These are phyloP conservation scores for Microcyclosporella mali DNA, from an alignment of 2,329 filamentous ascomycete genomes.

Conservation along the genomic window DNA sequence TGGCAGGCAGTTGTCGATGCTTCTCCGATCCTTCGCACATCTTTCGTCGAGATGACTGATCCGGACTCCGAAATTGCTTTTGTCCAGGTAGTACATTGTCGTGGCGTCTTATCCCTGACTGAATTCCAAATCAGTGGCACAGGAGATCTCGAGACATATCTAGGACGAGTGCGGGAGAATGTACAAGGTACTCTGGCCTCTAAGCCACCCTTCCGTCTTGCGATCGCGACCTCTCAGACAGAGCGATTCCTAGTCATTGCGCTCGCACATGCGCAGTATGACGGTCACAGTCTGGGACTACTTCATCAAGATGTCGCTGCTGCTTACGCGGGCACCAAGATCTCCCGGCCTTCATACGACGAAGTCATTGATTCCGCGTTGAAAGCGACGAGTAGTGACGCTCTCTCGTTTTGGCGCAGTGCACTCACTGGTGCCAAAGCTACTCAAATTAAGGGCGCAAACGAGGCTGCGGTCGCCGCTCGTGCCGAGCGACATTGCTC, in stretches of 20 bases:
- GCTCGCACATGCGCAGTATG: conserved; percentile 80
- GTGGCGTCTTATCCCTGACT: conserved; percentile 32
- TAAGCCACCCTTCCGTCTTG: conserved; percentile 32
- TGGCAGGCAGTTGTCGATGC: conserved; percentile 55
- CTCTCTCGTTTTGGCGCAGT: conserved; percentile 62
- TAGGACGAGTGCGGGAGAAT: conserved; percentile 35
- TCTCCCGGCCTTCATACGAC: conserved; percentile 45
- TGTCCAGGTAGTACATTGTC: conserved; percentile 48
- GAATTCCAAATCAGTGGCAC: conserved; percentile 18
- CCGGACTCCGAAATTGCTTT: conserved; percentile 50
- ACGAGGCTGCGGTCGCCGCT: conserved; percentile 28
- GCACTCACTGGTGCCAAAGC: conserved; percentile 52
- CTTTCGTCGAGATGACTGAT: conserved; percentile 62
- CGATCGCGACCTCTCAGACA: conserved; percentile 30
- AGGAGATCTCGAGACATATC: conserved; percentile 27
- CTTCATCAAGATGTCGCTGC: conserved; percentile 63
- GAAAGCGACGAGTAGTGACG: conserved; percentile 41
- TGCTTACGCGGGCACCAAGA: conserved; percentile 48
- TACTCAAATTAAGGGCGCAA: conserved; percentile 35
- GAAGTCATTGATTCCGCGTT: conserved; percentile 52
- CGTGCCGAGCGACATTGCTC: conserved; percentile 44
- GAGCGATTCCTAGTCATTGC: conserved; percentile 55
- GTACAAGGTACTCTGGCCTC: conserved; percentile 28
- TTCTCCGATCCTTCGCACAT: conserved; percentile 69
- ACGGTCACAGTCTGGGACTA: conserved; percentile 74